phyloP scores from a whole-genome alignment of 352 stramenopile species.

The Plasmopara muralis region DNA sequence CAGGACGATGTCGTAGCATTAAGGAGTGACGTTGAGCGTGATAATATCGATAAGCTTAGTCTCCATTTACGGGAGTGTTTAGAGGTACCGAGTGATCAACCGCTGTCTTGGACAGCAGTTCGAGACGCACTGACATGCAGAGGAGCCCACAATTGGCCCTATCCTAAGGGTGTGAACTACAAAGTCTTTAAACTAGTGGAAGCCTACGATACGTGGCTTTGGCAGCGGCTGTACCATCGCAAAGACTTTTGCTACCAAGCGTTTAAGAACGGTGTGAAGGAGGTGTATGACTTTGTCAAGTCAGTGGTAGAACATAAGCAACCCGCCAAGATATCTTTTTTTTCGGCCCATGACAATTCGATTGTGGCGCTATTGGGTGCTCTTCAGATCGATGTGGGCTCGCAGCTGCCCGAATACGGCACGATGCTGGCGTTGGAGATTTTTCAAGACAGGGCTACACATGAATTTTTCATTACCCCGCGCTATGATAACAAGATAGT shows the following conservation, averaged over 20 bases:
- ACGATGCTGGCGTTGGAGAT: conserved; percentile 65
- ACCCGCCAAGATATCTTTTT: conserved; percentile 59
- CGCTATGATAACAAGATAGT: conserved; percentile 53
- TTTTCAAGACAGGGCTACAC: conserved; percentile 40
- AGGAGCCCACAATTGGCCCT: conserved; percentile 46
- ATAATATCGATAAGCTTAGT: conserved; percentile 28
- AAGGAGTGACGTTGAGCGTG: conserved; percentile 22
- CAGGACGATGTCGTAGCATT: conserved; percentile 40
- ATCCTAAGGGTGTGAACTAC: conserved; percentile 60
- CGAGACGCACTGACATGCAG: conserved; percentile 64
- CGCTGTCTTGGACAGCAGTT: conserved; percentile 67
- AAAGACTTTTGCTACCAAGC: conserved; percentile 50
- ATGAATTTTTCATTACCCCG: conserved; percentile 49
- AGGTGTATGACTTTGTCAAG: conserved; percentile 52
- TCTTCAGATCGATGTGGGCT: conserved; percentile 56
- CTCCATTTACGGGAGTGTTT: conserved; percentile 37
- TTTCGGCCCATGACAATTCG: conserved; percentile 82
- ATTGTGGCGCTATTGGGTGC: conserved; percentile 70
- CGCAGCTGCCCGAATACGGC: conserved; percentile 57
- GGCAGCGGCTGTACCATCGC: conserved; percentile 65
- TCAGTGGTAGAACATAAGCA: conserved; percentile 31
- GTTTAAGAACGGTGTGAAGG: conserved; percentile 55
- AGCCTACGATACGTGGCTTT: conserved; percentile 76
- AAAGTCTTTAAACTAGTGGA: conserved; percentile 52
- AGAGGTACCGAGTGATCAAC: conserved; percentile 35